A percentile compares a stretch with the other conserved stretches of the same genome.
Evolutionary conservation across 306 rosid species (phyloP).

Genomic region (Casuarina equisetifolia): DNA sequence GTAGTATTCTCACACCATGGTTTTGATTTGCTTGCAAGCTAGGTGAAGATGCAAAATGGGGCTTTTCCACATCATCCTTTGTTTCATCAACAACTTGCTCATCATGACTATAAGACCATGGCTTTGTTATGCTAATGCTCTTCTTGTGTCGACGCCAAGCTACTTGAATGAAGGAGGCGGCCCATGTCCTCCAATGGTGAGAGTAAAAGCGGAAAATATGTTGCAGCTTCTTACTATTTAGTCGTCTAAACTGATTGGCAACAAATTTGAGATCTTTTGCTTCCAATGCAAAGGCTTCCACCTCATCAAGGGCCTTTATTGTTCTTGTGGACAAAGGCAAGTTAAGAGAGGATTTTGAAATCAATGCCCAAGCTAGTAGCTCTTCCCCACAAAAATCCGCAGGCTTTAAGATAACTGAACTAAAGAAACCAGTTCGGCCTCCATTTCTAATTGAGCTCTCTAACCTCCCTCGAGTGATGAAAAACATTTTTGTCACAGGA

Average conservation of each 20-base stretch:
- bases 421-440: conserved; percentile 89
- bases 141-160: conserved; percentile 81
- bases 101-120: conserved; percentile 31
- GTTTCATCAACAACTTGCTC: conserved; percentile 33
- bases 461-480: conserved; percentile 77
- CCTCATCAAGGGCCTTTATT: conserved; percentile 70
- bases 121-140: conserved; percentile 49
- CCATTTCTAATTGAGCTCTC: conserved; percentile 95
- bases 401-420: conserved; percentile 66
- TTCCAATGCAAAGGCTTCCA: conserved; percentile 81
- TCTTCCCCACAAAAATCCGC: conserved; percentile 63
- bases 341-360: no score
- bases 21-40: conserved; percentile 59
- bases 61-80: conserved; percentile 27
- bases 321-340: conserved; percentile 39
- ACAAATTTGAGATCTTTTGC: conserved; percentile 33
- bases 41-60: conserved; percentile 24
- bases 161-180: conserved; percentile 22
- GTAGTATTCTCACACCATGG: conserved; percentile 53
- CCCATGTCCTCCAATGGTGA: no score
- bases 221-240: conserved; percentile 89
- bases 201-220: conserved; percentile 40
- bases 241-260: conserved; percentile 80
- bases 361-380: no score
- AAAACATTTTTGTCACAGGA: conserved; percentile 88